phyloP scores from a whole-genome alignment of 2,329 filamentous ascomycete species.

The Chalara sp. region DNA sequence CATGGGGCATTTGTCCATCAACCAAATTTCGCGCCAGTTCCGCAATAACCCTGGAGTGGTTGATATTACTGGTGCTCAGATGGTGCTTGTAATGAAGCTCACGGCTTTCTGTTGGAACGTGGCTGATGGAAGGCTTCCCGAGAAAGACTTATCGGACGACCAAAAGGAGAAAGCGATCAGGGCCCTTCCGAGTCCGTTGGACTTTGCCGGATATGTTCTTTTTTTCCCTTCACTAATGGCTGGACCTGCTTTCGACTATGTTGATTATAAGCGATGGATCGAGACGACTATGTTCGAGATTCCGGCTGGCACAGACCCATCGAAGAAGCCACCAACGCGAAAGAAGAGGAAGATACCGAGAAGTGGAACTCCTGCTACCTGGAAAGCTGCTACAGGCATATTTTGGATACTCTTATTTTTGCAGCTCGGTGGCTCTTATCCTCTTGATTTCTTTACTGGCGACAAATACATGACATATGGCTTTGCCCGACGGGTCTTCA shows the following conservation, averaged over 20 bases:
- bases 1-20: constrained; percentile 92
- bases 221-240: constrained; percentile 91
- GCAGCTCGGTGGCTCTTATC: constrained; percentile 62
- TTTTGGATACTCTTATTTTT: constrained; percentile 77
- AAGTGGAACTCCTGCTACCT: constrained; percentile 76
- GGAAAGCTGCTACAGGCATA: constrained; percentile 68
- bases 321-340: constrained; percentile 76
- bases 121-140: constrained; percentile 78
- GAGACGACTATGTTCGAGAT: constrained; percentile 92
- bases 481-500: constrained; percentile 67
- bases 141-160: constrained; percentile 73
- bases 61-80: constrained; percentile 93
- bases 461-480: constrained; percentile 60
- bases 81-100: constrained; percentile 98
- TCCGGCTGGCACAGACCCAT: constrained; percentile 71
- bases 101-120: constrained; percentile 97
- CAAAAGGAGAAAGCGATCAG: constrained; percentile 77
- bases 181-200: constrained; percentile 66
- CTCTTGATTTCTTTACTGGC: constrained; percentile 54
- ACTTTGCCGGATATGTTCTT: constrained; percentile 85
- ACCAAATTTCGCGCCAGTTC: constrained; percentile 77
- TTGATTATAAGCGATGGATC: constrained; percentile 87
- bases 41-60: constrained; percentile 57
- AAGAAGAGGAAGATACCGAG: constrained; percentile 90
- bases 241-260: constrained; percentile 90